Conservation (phyloP, 2,329 filamentous ascomycete species). For the Corinectria fuckeliana region DNA sequence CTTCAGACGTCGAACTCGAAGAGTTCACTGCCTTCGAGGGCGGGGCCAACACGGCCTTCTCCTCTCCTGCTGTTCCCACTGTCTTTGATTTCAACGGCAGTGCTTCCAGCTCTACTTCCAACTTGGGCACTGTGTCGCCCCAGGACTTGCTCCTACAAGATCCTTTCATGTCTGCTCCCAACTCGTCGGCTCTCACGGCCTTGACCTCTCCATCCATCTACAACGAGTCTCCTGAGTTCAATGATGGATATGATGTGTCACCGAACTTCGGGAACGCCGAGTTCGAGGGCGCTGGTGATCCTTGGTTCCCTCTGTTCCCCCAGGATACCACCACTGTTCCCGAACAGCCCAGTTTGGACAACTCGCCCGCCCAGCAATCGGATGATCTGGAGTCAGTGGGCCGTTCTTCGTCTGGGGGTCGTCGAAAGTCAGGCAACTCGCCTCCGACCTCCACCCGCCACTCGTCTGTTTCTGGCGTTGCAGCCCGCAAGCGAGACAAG, state of each 20-base stretch:
- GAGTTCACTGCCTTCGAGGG: slow-evolving; percentile 65
- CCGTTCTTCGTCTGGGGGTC: slow-evolving; percentile 48
- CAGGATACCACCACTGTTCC: slow-evolving; percentile 46
- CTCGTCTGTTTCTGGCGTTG: slow-evolving; percentile 74
- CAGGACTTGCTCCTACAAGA: slow-evolving; percentile 79
- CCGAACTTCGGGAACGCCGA: slow-evolving; percentile 73
- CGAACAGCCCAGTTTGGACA: slow-evolving; percentile 41
- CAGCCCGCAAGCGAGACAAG: slow-evolving; percentile 78
- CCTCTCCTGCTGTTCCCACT: slow-evolving; percentile 58
- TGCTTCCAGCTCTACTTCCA: slow-evolving; percentile 57
- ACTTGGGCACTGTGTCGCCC: slow-evolving; percentile 79
- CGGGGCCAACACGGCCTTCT: slow-evolving; percentile 57
- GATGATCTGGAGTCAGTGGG: slow-evolving; percentile 58
- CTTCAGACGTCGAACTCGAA: slow-evolving; percentile 63
- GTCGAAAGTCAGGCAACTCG: slow-evolving; percentile 56
- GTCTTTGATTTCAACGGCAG: slow-evolving; percentile 59
- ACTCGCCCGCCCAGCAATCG: slow-evolving; percentile 52
- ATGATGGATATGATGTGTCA: slow-evolving; percentile 76
- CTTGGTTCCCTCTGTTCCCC: slow-evolving; percentile 80
- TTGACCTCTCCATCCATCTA: slow-evolving; percentile 84
- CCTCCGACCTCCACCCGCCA: slow-evolving; percentile 60
- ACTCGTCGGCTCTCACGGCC: slow-evolving; percentile 81
- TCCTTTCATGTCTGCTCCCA: slow-evolving; percentile 76
- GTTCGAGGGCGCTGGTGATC: slow-evolving; percentile 56
- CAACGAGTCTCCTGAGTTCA: slow-evolving; percentile 76